Percentiles rank a stretch among this genome's conserved stretches.
These are phyloP conservation scores for Colletotrichum incanum DNA, from an alignment of 2,329 filamentous ascomycete species.

Conservation along the genomic window DNA sequence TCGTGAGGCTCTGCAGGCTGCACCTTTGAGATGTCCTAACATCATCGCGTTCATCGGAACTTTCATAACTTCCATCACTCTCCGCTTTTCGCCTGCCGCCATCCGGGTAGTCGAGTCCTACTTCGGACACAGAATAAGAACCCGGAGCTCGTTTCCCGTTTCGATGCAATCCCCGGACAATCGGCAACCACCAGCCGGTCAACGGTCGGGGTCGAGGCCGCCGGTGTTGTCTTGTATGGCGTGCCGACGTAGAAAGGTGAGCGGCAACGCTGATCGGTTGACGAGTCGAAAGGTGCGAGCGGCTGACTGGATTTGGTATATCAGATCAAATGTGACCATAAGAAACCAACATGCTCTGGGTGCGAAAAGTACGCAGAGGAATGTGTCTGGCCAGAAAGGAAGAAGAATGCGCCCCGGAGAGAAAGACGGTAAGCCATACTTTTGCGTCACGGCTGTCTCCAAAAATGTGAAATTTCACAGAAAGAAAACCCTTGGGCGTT, in stretches of 20 bases:
- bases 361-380: constrained; percentile 21
- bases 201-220: neutral
- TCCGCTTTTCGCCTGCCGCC: too few species aligned
- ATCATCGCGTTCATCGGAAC: neutral
- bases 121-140: too few species aligned
- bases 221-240: neutral
- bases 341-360: constrained; percentile 18
- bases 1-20: neutral
- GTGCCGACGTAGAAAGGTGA: neutral
- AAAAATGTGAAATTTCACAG: neutral
- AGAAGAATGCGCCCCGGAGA: constrained; percentile 5
- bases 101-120: too few species aligned
- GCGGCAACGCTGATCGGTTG: neutral
- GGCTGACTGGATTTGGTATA: neutral
- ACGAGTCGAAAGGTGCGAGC: neutral
- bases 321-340: constrained; percentile 30
- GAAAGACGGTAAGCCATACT: constrained; percentile 9
- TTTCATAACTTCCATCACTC: neutral
- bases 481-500: too few species aligned
- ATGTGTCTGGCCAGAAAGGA: constrained; percentile 27
- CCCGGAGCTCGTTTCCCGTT: neutral
- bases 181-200: neutral
- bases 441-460: too few species aligned
- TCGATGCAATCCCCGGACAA: neutral
- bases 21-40: neutral